Evolutionary conservation across 495 filamentous ascomycete genomes (phyloP).

Genomic region (Sabuloglossum arenarium): DNA sequence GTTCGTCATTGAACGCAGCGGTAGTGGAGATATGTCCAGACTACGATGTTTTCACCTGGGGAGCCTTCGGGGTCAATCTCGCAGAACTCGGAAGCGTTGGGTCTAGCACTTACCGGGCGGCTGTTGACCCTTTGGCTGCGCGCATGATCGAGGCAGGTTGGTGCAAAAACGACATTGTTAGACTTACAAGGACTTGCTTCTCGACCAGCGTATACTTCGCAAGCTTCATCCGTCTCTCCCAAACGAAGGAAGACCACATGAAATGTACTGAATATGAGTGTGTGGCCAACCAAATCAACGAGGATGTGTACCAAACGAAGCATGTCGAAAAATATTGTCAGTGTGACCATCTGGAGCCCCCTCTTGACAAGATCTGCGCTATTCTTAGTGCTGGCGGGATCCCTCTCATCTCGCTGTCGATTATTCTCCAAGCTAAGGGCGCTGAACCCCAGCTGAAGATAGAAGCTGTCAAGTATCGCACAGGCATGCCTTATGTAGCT

Average conservation of each 20-base stretch:
- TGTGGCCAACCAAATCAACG: neutral
- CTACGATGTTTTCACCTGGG: neutral
- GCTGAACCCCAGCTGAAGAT: neutral
- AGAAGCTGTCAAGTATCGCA: neutral
- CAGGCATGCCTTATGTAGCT: neutral
- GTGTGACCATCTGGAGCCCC: neutral
- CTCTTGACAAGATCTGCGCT: neutral
- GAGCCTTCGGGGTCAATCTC: neutral
- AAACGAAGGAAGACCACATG: neutral
- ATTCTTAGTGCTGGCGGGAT: neutral
- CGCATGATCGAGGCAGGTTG: neutral
- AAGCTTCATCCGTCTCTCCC: neutral
- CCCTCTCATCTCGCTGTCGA: neutral
- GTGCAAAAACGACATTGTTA: neutral
- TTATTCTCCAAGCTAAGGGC: neutral
- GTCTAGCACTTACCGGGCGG: too few relatives aligned
- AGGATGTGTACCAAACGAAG: neutral
- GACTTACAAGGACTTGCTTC: neutral
- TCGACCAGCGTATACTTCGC: neutral
- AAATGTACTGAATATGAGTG: neutral
- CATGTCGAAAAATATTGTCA: neutral
- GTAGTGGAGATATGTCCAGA: neutral
- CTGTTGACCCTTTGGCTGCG: neutral
- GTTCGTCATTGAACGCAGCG: neutral
- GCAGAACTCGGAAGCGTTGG: too few relatives aligned